phyloP scores from a whole-genome alignment of 2,329 filamentous ascomycete species.

The Cephalotrichum gorgonifer region DNA sequence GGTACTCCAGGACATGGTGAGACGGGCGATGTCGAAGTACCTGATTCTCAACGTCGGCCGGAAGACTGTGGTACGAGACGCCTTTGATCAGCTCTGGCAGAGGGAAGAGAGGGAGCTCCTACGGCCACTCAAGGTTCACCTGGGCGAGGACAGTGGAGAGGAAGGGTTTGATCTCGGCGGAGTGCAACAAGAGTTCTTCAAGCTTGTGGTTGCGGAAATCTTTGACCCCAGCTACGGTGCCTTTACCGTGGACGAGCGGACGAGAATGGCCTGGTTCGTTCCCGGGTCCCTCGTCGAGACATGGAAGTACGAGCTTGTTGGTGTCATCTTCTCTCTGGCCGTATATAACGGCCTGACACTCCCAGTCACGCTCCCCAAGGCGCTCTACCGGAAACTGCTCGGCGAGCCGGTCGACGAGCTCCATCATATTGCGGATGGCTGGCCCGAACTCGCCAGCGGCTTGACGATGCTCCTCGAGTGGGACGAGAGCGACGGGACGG shows the following conservation, averaged over 20 bases:
- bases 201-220: slow-evolving; percentile 69
- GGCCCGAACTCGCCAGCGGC: slow-evolving; percentile 71
- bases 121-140: slow-evolving; percentile 76
- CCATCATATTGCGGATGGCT: slow-evolving; percentile 74
- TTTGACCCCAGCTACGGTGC: slow-evolving; percentile 68
- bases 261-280: slow-evolving; percentile 79
- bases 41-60: slow-evolving; percentile 60
- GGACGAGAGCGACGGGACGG: slow-evolving; percentile 62
- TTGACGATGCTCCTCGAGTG: slow-evolving; percentile 65
- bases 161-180: slow-evolving; percentile 89
- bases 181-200: slow-evolving; percentile 94
- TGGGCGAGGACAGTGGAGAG: slow-evolving; percentile 74
- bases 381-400: slow-evolving; percentile 73
- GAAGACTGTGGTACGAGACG: slow-evolving; percentile 57
- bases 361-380: slow-evolving; percentile 78
- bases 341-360: slow-evolving; percentile 89
- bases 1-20: slow-evolving; percentile 52
- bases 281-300: slow-evolving; percentile 71
- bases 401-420: slow-evolving; percentile 58
- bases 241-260: slow-evolving; percentile 68
- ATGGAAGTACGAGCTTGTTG: slow-evolving; percentile 86
- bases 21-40: slow-evolving; percentile 58
- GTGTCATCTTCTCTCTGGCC: slow-evolving; percentile 78
- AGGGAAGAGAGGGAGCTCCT: slow-evolving; percentile 72
- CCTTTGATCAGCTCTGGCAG: slow-evolving; percentile 83